Evolutionary conservation across 495 filamentous ascomycete genomes (phyloP), one percentile per base, ranked within the genome.

Genomic region (Aspergillus sclerotioniger): DNA sequence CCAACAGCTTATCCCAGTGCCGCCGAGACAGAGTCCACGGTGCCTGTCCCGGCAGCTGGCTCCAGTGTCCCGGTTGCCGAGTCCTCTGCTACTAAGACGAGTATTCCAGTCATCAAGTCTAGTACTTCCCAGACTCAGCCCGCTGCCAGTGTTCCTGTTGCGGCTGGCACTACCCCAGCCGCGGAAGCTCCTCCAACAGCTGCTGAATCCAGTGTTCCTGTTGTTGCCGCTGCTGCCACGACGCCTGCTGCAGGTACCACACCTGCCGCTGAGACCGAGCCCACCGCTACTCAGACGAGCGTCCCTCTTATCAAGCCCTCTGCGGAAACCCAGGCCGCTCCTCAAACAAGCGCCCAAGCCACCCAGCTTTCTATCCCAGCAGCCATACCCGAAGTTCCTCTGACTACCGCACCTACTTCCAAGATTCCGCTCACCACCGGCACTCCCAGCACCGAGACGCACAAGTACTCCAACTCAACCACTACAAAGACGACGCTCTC

Each of bases 401-500:
- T 33, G 29, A 48, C 41, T 13, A 32, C 62, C 7, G 53, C 45
- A 1, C 53, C 58, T 12, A n/a, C 29, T n/a, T 25, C 54, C 6
- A 57, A 43, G 49, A 25, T 51, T 6, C 35, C 51, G 15, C 50
- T 54, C 21, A 58, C 60, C 19, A 55, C 35, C 50, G 33, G 35
- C 15, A 25, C 41, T 9, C 47, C 53, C 13, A 62, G 56, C 56
- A 51, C 47, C 17, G 48, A 37, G 6, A 52, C 61, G 8, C 49
- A 33, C 6, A 44, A 31, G 25, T 58, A 46, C 49, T 17, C 47
- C 37, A 58, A 52, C 45, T 56, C 53, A 21, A 54, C 52, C 8
- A 43, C 28, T 10, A 20, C 53, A 15, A 57, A 48, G 39, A n/a
- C 17, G 3, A 32, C 47, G 9, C 6, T 6, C 25, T 31, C 28